Conservation (phyloP, 2,329 filamentous ascomycete species). For the Pleoardoris graminearum region DNA sequence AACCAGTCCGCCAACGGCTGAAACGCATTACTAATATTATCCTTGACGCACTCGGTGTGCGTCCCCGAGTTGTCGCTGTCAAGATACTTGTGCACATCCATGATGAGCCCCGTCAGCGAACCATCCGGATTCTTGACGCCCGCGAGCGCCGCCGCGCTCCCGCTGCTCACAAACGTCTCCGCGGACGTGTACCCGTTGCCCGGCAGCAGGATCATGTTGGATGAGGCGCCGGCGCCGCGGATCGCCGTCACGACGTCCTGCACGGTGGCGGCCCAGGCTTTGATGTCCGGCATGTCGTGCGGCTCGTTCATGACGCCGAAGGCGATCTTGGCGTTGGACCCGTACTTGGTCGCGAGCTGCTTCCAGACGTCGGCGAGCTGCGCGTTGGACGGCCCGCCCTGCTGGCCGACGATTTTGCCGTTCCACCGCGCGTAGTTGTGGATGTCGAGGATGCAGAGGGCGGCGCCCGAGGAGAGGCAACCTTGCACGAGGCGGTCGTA, state of each 20-base stretch:
- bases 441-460: conserved; percentile 61
- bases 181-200: conserved; percentile 61
- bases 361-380: conserved; percentile 63
- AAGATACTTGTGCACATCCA: conserved; percentile 50
- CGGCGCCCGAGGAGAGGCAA: conserved; percentile 60
- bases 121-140: conserved; percentile 63
- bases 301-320: conserved; percentile 73
- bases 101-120: conserved; percentile 57
- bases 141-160: conserved; percentile 52
- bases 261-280: conserved; percentile 61
- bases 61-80: conserved; percentile 48
- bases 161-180: conserved; percentile 27
- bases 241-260: conserved; percentile 69
- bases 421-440: conserved; percentile 60
- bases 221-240: conserved; percentile 63
- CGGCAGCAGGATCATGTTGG: conserved; percentile 66
- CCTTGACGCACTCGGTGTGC: conserved; percentile 25
- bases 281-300: conserved; percentile 58
- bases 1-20: conserved; percentile 43
- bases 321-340: conserved; percentile 56
- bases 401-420: conserved; percentile 65
- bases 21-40: conserved; percentile 42
- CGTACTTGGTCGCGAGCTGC: conserved; percentile 61
- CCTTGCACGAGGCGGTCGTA: conserved; percentile 62
- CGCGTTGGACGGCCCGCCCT: conserved; percentile 64